Percentiles rank a stretch among this genome's conserved stretches.
Evolutionary conservation across 805 yeast genomes (phyloP).

Genomic region (Ogataea philodendri): DNA sequence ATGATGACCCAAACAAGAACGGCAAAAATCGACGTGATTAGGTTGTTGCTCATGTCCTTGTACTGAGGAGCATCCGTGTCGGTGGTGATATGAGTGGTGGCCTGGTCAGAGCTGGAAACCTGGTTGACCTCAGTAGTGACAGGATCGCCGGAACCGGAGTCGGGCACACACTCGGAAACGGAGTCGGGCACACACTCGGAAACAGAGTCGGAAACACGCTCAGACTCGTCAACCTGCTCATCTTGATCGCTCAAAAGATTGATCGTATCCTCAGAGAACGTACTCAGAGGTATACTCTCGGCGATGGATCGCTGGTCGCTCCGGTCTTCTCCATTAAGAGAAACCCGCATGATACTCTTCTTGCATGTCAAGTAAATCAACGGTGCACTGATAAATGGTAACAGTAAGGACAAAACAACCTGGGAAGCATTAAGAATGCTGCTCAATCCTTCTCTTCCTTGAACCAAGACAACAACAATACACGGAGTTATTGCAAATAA

Average conservation of each 20-base stretch:
- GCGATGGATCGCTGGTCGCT: slow-evolving; percentile 4
- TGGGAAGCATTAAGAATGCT: slow-evolving; percentile 76
- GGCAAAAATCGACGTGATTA: slow-evolving; percentile 51
- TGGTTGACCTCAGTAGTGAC: neutral
- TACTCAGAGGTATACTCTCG: slow-evolving; percentile 11
- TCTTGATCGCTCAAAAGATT: too few relatives aligned
- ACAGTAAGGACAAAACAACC: slow-evolving; percentile 73
- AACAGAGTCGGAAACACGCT: too few relatives aligned
- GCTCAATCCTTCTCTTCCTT: slow-evolving; percentile 82
- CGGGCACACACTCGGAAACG: slow-evolving; percentile 9
- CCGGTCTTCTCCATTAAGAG: slow-evolving; percentile 16
- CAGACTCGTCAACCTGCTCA: too few relatives aligned
- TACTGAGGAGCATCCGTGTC: slow-evolving; percentile 24
- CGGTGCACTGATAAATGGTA: slow-evolving; percentile 89
- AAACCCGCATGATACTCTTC: slow-evolving; percentile 40
- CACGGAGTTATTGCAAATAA: slow-evolving; percentile 86
- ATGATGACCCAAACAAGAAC: slow-evolving; percentile 67
- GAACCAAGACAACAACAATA: slow-evolving; percentile 61
- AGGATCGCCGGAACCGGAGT: neutral
- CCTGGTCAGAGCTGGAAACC: too few relatives aligned
- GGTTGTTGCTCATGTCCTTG: slow-evolving; percentile 72
- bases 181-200: slow-evolving; percentile 14
- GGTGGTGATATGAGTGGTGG: too few relatives aligned
- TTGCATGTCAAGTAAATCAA: slow-evolving; percentile 76
- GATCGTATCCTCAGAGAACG: too few relatives aligned